Percentiles rank a stretch among this genome's conserved stretches.
phyloP scores from a whole-genome alignment of 2,329 filamentous ascomycete genomes.

The Metarhizium guizhouense region DNA sequence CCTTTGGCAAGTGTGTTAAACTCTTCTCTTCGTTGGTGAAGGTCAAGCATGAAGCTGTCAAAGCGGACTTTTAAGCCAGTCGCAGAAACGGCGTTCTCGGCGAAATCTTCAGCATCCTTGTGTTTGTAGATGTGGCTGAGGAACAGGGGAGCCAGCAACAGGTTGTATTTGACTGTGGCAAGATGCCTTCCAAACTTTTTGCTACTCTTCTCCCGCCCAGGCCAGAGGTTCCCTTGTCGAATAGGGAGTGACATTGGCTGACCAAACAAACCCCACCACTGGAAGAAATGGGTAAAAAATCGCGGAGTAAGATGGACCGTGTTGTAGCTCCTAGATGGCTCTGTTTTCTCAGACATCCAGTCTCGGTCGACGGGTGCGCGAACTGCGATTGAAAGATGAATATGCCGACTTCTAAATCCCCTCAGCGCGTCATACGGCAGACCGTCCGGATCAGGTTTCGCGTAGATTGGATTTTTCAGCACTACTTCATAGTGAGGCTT shows the following conservation, averaged over 20 bases:
- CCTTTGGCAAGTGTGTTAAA: conserved; percentile 76
- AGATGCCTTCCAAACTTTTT: conserved; percentile 97
- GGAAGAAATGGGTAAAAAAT: conserved; percentile 97
- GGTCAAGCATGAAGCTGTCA: conserved; percentile 93
- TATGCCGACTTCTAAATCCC: conserved; percentile 94
- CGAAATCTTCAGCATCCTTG: conserved; percentile 84
- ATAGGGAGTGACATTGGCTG: conserved; percentile 91
- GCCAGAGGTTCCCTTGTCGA: conserved; percentile 85
- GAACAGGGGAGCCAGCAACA: conserved; percentile 85
- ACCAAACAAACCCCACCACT: conserved; percentile 95
- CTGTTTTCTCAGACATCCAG: conserved; percentile 68
- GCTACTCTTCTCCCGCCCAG: conserved; percentile 87
- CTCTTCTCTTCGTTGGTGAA: conserved; percentile 89
- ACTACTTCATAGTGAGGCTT: conserved; percentile 87
- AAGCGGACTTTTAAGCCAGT: conserved; percentile 95
- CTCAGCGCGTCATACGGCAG: conserved; percentile 80
- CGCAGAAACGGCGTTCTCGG: conserved; percentile 68
- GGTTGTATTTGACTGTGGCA: conserved; percentile 97
- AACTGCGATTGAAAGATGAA: conserved; percentile 89
- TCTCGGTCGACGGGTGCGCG: conserved; percentile 79
- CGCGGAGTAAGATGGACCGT: conserved; percentile 88
- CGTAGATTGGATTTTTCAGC: conserved; percentile 69
- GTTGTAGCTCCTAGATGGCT: conserved; percentile 86
- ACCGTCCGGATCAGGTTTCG: conserved; percentile 47
- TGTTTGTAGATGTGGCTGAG: conserved; percentile 98